Percentiles rank a stretch among this genome's conserved stretches.
Evolutionary conservation across 148 eudicot genomes (phyloP).

Genomic region (Silene conica): DNA sequence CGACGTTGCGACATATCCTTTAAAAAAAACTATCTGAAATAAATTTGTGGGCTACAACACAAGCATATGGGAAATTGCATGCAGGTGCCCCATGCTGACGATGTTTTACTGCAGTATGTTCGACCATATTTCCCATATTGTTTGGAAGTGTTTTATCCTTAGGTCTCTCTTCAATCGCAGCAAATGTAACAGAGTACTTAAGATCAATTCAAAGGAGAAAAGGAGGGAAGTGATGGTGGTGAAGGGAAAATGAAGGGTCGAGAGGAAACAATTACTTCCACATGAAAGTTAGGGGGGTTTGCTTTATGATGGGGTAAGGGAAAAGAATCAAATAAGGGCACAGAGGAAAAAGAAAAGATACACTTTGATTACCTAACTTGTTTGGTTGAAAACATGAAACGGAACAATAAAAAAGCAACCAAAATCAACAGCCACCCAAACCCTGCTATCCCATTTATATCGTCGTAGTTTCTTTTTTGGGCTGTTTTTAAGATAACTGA

Average conservation of each 20-base stretch:
- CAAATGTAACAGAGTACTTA: background rate
- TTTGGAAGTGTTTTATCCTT: background rate
- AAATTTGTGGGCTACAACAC: background rate
- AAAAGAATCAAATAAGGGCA: too few relatives aligned
- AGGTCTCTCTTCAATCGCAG: background rate
- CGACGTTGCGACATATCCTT: background rate
- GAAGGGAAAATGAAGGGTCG: too few relatives aligned
- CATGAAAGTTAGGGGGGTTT: background rate
- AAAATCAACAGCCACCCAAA: background rate
- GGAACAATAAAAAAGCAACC: background rate
- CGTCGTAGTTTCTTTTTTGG: too few relatives aligned
- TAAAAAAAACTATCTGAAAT: background rate
- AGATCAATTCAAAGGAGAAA: background rate
- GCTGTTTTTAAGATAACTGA: too few relatives aligned
- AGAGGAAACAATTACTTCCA: too few relatives aligned
- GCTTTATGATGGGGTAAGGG: background rate
- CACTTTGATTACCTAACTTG: background rate
- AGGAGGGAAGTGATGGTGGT: background rate
- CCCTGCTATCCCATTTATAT: background rate
- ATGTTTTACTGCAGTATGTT: background rate
- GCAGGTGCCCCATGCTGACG: background rate
- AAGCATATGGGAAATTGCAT: constrained; percentile 1
- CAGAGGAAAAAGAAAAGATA: background rate
- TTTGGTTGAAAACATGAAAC: background rate
- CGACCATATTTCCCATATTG: background rate